Base-by-base conservation (phyloP, 331 rosid genomes). In the Cydonia oblonga region DNA sequence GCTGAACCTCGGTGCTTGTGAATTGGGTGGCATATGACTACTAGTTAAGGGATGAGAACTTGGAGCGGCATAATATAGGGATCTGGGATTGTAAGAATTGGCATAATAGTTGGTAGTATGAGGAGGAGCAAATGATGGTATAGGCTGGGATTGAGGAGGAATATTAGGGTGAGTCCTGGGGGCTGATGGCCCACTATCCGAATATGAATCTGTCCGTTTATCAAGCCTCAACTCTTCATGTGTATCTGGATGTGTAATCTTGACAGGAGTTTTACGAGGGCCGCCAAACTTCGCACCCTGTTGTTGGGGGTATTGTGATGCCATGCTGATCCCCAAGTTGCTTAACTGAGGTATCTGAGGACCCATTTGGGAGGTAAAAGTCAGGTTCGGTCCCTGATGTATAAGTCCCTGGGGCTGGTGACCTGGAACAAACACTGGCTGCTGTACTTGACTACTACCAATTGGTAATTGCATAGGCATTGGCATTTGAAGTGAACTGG, bases 201-300 rank as follows among this genome's bases (percentile, higher is more conserved):
- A 58, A 87, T 76, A 74, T 10, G 83, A 78, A 75, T 88, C 95
- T 38, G 78, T 20, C 28, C 83, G 73, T 80, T 86, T 88, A 76
- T 90, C 95, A 73, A 90, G 89, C 70, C 87, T 86, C 81, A 93
- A 81, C 74, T 87, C 97, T 79, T 93, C 90, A 66, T 85, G 97
- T 5, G 98, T 93, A 44, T 89, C 90, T 23, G 98, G 98, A 83
- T 93, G 93, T 75, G 95, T 93, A 69, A 93, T 93, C 84, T 90
- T 93, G 12, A 90, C 96, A 40, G 88, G 9, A 66, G 96, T 73
- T 80, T 84, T 93, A 40, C 97, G 96, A 63, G 76, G 92, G 60
- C 78, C 87, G 0, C 80, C 72, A 90, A 82, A 90, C 60, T 90
- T 87, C 33, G 86, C 90, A 54, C 90, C 97, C 73, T 89, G 96